A percentile compares a stretch with the other conserved stretches of the same genome.
Evolutionary conservation across 352 stramenopile species (phyloP).

Genomic region (Aphanomyces invadans): DNA sequence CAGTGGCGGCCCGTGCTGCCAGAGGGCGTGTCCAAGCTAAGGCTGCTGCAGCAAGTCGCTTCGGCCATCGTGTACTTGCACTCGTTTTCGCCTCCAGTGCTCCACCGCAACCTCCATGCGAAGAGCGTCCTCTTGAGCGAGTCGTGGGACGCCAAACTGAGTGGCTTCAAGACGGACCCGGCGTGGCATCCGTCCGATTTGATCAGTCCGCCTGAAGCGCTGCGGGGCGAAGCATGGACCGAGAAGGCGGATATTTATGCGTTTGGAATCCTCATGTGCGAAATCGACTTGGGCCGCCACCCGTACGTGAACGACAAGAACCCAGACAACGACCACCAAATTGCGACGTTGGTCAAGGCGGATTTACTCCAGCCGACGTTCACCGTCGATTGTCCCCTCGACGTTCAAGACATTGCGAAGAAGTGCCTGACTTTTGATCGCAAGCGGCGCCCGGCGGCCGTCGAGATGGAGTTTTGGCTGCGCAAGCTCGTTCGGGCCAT

Average conservation of each 20-base stretch:
- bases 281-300: constrained; percentile 63
- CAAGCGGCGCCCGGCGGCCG: constrained; percentile 4
- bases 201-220: constrained; percentile 62
- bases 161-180: constrained; percentile 62
- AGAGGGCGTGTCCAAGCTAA: neutral
- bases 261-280: constrained; percentile 70
- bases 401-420: constrained; percentile 22
- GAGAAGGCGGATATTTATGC: constrained; percentile 68
- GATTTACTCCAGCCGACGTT: constrained; percentile 24
- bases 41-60: constrained; percentile 8
- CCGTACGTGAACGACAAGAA: constrained; percentile 48
- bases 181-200: constrained; percentile 56
- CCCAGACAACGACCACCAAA: constrained; percentile 7
- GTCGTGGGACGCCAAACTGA: constrained; percentile 59
- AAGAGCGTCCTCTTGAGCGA: constrained; percentile 74
- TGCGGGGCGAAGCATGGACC: constrained; percentile 57
- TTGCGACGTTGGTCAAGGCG: constrained; percentile 20
- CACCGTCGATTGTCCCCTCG: constrained; percentile 11
- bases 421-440: constrained; percentile 9
- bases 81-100: constrained; percentile 31
- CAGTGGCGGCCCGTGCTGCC: constrained; percentile 7
- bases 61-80: constrained; percentile 22
- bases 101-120: constrained; percentile 66
- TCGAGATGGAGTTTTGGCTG: constrained; percentile 25
- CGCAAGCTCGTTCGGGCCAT: constrained; percentile 2